Evolutionary conservation across 1,284 basidiomycete species (phyloP).

Genomic region (Ganoderma resinaceum): DNA sequence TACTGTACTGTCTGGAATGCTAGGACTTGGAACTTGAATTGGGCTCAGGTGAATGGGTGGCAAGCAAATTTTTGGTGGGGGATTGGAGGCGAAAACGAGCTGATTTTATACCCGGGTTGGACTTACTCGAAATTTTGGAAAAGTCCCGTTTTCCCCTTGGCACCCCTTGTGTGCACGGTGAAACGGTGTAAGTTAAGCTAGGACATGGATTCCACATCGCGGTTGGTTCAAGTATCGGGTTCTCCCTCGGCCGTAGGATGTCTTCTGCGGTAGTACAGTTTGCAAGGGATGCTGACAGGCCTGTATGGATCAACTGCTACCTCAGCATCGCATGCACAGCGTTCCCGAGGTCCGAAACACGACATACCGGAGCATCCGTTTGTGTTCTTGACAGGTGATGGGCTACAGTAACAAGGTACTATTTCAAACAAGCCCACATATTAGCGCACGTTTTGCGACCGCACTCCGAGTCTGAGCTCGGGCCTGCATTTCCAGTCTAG

Average conservation of each 20-base stretch:
- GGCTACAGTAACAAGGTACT: neutral
- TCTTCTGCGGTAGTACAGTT: neutral
- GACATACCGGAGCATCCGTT: neutral
- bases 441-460: neutral
- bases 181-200: neutral
- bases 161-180: neutral
- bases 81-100: neutral
- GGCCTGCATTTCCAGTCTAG: too few relatives aligned
- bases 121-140: neutral
- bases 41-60: neutral
- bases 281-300: neutral
- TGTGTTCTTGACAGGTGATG: neutral
- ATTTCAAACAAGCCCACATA: neutral
- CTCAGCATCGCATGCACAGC: too few relatives aligned
- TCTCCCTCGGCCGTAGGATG: neutral
- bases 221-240: neutral
- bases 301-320: too few relatives aligned
- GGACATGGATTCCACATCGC: neutral
- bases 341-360: neutral
- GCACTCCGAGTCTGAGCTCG: too few relatives aligned
- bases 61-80: neutral
- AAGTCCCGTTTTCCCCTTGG: neutral
- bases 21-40: neutral
- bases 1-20: constrained; percentile 20
- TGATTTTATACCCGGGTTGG: constrained; percentile 1